Evolutionary conservation across 225 moss, liverwort and hornwort genomes (phyloP), one percentile per base, ranked within the genome.

Genomic region (Pseudisothecium myosuroides): DNA sequence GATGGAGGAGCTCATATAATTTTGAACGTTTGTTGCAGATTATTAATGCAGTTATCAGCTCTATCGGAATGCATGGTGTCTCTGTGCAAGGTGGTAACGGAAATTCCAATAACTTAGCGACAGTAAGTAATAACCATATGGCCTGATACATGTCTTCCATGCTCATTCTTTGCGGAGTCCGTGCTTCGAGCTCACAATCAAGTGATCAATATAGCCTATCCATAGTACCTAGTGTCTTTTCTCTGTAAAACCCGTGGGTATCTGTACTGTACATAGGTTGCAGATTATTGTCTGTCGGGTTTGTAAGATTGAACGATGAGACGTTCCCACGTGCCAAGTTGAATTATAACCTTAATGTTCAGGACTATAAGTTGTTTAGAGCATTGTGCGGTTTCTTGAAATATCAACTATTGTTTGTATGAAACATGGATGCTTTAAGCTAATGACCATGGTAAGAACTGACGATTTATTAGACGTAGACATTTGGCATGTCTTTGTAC

Each of bases 1-100:
- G 17, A 43, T 61, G 62, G 75, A 75, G 37, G 29, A 73, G 80
- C 73, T 93, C 26, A 85, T 78, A 43, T 60, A 52, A 47, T 85
- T 76, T 69, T 78, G 83, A 82, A 82, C 64, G 85, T 86, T 79
- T 17, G 28, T 65, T 85, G 87, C 98, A 98, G 98, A 98, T 98
- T 41, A 95, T 98, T 84, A 96, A 93, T 76, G 97, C 97, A 64
- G 98, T 98, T 28, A 94, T 97, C 81, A 96, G 90, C 66, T 96
- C 97, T 65, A 97, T 98, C 27, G 98, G 98, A 75, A 91, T 98
- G 91, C 95, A 96, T 55, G 95, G 95, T 89, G 89, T 92, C 83
- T 94, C 98, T 69, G 85, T 92, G 68, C 92, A 87, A 83, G 88
- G 90, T 60, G 95, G 93, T 78, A 31, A 88, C 79, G 97, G 95